A percentile compares a stretch with the other conserved stretches of the same genome.
Evolutionary conservation across 306 rosid genomes (phyloP).

Genomic region (Trichosanthes cucumerina): DNA sequence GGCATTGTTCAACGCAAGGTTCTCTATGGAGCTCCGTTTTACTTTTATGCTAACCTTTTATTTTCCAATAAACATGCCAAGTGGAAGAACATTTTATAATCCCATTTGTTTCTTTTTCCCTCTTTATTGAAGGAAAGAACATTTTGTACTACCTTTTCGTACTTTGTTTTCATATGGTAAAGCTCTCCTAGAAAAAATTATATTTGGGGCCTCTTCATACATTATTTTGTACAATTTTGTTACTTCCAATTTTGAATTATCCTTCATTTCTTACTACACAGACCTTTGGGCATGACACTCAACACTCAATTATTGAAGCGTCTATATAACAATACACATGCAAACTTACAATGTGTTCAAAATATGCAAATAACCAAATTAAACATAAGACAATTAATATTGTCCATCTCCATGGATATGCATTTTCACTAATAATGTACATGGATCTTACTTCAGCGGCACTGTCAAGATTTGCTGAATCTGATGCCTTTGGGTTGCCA

Average conservation of each 20-base stretch:
- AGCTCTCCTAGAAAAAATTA: too few species aligned
- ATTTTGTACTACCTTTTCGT: too few species aligned
- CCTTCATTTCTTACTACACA: background rate
- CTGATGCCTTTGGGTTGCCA: constrained; percentile 90
- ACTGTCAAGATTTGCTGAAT: constrained; percentile 98
- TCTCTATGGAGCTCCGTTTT: too few species aligned
- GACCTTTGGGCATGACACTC: background rate
- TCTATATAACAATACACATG: background rate
- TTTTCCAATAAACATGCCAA: too few species aligned
- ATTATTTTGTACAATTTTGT: background rate
- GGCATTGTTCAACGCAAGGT: too few species aligned
- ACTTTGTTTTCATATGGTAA: too few species aligned
- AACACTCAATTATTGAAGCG: background rate
- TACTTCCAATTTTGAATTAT: background rate
- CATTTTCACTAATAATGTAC: background rate
- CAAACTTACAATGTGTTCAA: background rate
- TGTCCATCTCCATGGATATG: background rate
- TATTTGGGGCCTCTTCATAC: background rate
- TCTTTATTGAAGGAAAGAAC: too few species aligned
- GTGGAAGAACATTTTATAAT: too few species aligned
- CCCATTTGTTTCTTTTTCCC: too few species aligned
- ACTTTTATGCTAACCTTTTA: too few species aligned
- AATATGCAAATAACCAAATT: background rate
- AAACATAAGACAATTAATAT: background rate
- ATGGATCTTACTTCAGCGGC: constrained; percentile 74